A percentile compares a stretch with the other conserved stretches of the same genome.
These are phyloP conservation scores for Dissoconium aciculare DNA, from an alignment of 2,329 filamentous ascomycete species.

Conservation along the genomic window DNA sequence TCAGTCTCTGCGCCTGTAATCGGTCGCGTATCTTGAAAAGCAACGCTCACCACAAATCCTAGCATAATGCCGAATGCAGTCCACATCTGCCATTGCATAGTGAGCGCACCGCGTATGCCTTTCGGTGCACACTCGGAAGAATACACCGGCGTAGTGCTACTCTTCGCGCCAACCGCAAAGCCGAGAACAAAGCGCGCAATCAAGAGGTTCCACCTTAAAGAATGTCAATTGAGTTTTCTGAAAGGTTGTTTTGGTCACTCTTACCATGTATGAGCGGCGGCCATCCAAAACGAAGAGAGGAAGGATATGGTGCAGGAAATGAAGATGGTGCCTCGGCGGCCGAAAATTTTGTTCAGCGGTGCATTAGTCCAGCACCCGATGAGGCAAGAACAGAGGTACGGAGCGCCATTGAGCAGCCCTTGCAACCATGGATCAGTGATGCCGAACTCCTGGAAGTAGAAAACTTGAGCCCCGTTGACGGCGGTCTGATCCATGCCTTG, in stretches of 20 bases:
- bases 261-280: slow-evolving; percentile 58
- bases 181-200: slow-evolving; percentile 56
- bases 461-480: slow-evolving; percentile 28
- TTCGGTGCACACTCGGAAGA: slow-evolving; percentile 27
- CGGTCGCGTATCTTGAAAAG: slow-evolving; percentile 20
- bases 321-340: slow-evolving; percentile 61
- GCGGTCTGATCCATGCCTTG: slow-evolving; percentile 40
- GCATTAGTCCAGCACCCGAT: slow-evolving; percentile 60
- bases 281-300: slow-evolving; percentile 43
- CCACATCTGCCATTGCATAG: slow-evolving; percentile 32
- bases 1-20: slow-evolving; percentile 13
- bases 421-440: slow-evolving; percentile 21
- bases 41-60: slow-evolving; percentile 28
- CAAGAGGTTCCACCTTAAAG: slow-evolving; percentile 54
- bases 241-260: too few relatives aligned
- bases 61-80: slow-evolving; percentile 33
- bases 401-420: slow-evolving; percentile 45
- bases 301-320: slow-evolving; percentile 56
- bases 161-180: slow-evolving; percentile 29
- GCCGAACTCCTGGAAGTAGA: slow-evolving; percentile 17
- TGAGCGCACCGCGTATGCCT: slow-evolving; percentile 28
- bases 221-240: too few relatives aligned
- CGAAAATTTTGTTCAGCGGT: slow-evolving; percentile 55
- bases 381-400: slow-evolving; percentile 52
- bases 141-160: slow-evolving; percentile 29